These are phyloP conservation scores for Chaetomium sp. DNA, from an alignment of 2,329 filamentous ascomycete genomes.

Conservation along the genomic window DNA sequence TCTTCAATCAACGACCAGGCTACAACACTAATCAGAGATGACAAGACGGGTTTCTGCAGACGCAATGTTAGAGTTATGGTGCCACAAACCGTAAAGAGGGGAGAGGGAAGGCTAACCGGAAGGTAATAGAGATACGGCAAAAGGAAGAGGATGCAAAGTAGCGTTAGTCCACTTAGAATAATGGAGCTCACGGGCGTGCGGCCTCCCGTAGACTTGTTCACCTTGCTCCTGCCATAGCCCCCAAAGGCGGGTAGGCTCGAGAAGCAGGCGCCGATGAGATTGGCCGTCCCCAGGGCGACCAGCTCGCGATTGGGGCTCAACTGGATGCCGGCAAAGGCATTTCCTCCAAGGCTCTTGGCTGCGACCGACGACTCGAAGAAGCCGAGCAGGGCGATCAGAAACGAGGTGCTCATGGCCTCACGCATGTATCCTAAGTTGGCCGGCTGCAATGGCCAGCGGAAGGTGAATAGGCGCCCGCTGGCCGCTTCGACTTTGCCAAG, in stretches of 20 bases:
- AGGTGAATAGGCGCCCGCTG: constrained; percentile 71
- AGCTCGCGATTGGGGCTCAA: constrained; percentile 91
- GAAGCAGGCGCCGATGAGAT: constrained; percentile 88
- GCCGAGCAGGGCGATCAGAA: constrained; percentile 91
- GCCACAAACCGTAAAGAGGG: not conserved
- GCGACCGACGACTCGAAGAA: constrained; percentile 98
- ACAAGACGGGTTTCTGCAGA: constrained; percentile 83
- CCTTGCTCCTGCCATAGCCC: constrained; percentile 92
- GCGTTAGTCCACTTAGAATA: constrained; percentile 78
- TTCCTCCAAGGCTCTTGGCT: constrained; percentile 81
- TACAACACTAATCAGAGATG: constrained; percentile 91
- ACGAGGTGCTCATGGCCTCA: constrained; percentile 85
- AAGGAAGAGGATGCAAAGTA: constrained; percentile 78
- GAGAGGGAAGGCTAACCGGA: constrained; percentile 63
- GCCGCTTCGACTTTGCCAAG: constrained; percentile 78
- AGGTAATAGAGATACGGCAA: constrained; percentile 93
- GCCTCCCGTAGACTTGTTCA: constrained; percentile 89
- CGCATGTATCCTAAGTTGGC: constrained; percentile 79
- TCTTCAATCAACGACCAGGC: constrained; percentile 95
- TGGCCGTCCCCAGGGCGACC: constrained; percentile 86
- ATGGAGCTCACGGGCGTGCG: constrained; percentile 93
- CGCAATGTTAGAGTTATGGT: not conserved
- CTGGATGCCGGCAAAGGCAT: constrained; percentile 75
- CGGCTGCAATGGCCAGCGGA: constrained; percentile 82
- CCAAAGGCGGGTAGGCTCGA: constrained; percentile 93